phyloP scores from a whole-genome alignment of 192 early-diverging fungal genomes.

The Globomyces pollinis-pini region DNA sequence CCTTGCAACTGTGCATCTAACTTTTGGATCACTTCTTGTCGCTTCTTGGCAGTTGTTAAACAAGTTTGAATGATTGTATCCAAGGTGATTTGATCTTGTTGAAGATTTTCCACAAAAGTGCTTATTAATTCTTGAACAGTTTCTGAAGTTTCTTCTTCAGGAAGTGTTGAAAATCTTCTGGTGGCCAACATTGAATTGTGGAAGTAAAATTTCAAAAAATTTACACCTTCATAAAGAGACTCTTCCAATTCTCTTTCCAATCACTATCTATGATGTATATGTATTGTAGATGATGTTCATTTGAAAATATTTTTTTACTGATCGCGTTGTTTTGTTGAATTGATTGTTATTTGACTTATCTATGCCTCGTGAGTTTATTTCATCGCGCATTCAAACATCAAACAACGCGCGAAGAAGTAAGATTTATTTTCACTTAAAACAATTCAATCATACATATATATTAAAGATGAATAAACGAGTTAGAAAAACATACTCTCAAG shows the following conservation, averaged over 20 bases:
- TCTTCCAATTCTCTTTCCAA: neutral
- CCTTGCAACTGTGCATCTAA: neutral
- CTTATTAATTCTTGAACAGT: neutral
- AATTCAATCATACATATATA: no score
- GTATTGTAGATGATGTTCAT: neutral
- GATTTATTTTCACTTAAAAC: no score
- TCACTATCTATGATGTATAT: neutral
- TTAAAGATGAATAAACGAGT: neutral
- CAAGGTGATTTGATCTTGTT: no score
- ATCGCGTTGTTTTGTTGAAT: neutral
- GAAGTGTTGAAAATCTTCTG: neutral
- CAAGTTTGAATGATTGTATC: no score
- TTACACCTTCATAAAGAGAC: neutral
- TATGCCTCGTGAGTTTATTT: neutral
- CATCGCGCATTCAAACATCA: neutral
- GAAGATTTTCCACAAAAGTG: neutral
- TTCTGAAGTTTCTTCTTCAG: slow-evolving; percentile 5
- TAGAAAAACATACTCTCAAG: neutral
- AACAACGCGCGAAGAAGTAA: no score
- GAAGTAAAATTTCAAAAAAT: no score
- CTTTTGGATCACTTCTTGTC: neutral
- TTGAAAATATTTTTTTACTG: neutral
- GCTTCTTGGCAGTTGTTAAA: neutral
- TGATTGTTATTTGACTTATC: neutral
- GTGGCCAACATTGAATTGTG: no score